phyloP scores from a whole-genome alignment of 1,284 basidiomycete species.

The Golubevia pallescens region DNA sequence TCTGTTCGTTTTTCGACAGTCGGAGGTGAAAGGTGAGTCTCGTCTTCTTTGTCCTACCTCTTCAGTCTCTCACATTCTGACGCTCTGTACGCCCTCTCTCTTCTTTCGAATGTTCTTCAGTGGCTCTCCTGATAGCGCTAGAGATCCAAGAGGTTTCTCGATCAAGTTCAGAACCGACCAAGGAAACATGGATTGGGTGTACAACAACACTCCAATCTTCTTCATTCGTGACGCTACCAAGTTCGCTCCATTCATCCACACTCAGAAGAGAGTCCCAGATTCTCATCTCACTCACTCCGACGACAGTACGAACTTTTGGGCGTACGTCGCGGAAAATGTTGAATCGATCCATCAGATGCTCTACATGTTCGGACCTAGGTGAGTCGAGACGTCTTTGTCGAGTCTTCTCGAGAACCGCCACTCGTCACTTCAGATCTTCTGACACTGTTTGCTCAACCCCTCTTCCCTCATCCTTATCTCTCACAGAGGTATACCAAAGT shows the following conservation, averaged over 20 bases:
- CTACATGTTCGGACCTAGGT: conserved; percentile 32
- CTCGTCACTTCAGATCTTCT: no score
- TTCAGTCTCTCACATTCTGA: no score
- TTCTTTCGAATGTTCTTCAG: no score
- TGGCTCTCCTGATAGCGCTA: conserved; percentile 32
- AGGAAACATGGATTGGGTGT: conserved; percentile 27
- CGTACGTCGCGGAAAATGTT: conserved; percentile 30
- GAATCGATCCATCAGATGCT: conserved; percentile 39
- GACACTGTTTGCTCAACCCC: no score
- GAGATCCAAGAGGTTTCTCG: conserved; percentile 40
- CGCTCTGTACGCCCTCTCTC: no score
- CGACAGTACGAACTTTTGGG: conserved; percentile 33
- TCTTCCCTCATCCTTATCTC: no score
- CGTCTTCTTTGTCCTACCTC: no score
- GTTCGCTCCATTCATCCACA: conserved; percentile 49
- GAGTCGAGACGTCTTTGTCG: no score
- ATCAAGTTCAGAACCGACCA: conserved; percentile 39
- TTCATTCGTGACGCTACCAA: conserved; percentile 40
- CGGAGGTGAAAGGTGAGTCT: no score
- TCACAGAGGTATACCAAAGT: conserved; percentile 32
- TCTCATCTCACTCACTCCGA: conserved; percentile 25
- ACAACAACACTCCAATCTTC: conserved; percentile 35
- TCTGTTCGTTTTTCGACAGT: conserved; percentile 40
- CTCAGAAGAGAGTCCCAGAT: conserved; percentile 21
- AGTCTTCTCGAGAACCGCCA: no score